Evolutionary conservation across 75 land plant species (phyloP), one percentile per base, ranked within the genome.

Genomic region (Pinus albicaulis): DNA sequence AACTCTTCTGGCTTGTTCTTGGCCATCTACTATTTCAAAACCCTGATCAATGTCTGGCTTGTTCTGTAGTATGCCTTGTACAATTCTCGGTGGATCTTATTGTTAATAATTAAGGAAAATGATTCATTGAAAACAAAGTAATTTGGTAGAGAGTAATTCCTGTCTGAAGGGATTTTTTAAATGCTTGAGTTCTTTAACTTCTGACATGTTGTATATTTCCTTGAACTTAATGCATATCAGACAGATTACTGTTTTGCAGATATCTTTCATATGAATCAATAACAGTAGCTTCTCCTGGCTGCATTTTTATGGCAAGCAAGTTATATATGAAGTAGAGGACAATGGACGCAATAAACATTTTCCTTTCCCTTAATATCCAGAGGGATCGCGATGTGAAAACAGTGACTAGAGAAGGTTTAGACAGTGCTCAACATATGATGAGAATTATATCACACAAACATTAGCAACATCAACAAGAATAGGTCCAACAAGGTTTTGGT

Each of bases 371-470:
- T 38, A 68, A 38, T 38, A 38, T n/a, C 16, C 25, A 73, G 66
- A 73, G 59, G 59, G 59, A 53, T 73, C 53, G 65, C 5, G 81
- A 79, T n/a, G 87, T 89, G 68, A 86, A 93, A 74, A 86, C 80
- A 65, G 90, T 87, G 13, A 89, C 89, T 20, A 86, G 80, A 44
- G 88, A 83, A 57, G 94, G 92, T 55, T 77, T 92, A 17, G 86
- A 92, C 58, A 86, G 88, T 79, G 88, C 94, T 23, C 85, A 88
- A 56, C 78, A 81, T 28, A 86, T 93, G 66, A 34, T 93, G 53
- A 82, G 63, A 69, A 82, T 89, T 0, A 76, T 91, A 36, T 80
- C 90, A 14, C 88, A 89, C 62, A 86, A 83, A 53, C 83, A 83
- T 65, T 80, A 79, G 73, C 86, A 74, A 19, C 53, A 23, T 74